These are phyloP conservation scores for Hericium rajendrae DNA, from an alignment of 768 basidiomycete genomes.

Conservation along the genomic window DNA sequence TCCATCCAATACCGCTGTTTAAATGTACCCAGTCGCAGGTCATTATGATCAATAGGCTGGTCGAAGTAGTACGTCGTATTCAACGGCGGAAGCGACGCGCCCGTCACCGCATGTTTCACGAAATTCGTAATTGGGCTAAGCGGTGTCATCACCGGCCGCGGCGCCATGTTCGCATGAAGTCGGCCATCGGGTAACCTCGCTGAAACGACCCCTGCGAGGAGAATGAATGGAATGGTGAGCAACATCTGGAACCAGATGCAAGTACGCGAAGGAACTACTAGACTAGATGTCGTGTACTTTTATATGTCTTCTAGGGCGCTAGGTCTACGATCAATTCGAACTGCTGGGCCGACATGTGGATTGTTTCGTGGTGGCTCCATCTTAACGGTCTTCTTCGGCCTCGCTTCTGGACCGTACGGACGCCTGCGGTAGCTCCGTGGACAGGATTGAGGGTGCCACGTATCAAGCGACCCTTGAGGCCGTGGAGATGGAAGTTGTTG, in stretches of 20 bases:
- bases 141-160: neutral
- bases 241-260: neutral
- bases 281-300: no score
- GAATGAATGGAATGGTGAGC: neutral
- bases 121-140: neutral
- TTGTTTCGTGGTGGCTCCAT: neutral
- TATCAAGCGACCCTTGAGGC: no score
- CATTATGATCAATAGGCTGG: conserved; percentile 39
- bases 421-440: no score
- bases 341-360: neutral
- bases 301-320: neutral
- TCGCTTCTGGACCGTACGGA: no score
- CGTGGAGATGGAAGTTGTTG: no score
- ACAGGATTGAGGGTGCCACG: no score
- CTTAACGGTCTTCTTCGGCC: neutral
- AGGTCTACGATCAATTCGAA: neutral
- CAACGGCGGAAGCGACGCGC: conserved; percentile 22
- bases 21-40: conserved; percentile 63
- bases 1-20: conserved; percentile 66
- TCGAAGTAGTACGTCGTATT: conserved; percentile 43
- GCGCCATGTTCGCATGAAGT: neutral
- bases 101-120: conserved; percentile 13
- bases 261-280: no score
- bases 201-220: neutral
- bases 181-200: neutral